Percentiles rank a stretch among this genome's conserved stretches.
Evolutionary conservation across 306 rosid genomes (phyloP).

Genomic region (Citrullus mucosospermus): DNA sequence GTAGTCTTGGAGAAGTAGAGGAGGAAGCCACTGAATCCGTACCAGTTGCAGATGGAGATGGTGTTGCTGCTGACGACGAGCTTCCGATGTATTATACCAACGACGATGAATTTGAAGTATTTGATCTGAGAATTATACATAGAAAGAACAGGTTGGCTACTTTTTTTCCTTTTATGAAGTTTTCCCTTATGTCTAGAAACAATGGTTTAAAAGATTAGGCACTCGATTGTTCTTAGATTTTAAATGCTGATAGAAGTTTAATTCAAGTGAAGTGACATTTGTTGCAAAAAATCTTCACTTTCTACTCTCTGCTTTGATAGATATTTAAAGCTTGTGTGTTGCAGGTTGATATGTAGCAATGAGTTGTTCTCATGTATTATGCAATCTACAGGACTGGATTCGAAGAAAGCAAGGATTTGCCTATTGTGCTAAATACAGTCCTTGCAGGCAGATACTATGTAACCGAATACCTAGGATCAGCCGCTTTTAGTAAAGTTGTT

Average conservation of each 20-base stretch:
- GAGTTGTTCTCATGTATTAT: constrained; percentile 21
- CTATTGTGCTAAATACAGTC: constrained; percentile 66
- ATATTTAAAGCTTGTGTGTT: constrained; percentile 16
- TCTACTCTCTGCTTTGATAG: constrained; percentile 12
- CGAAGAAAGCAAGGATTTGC: constrained; percentile 91
- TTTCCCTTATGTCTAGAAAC: constrained; percentile 8
- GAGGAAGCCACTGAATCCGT: constrained; percentile 27
- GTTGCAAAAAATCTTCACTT: background rate
- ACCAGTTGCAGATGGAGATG: constrained; percentile 36
- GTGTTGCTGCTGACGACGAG: constrained; percentile 43
- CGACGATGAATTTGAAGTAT: constrained; percentile 68
- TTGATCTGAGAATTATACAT: constrained; percentile 75
- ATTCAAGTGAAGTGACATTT: background rate
- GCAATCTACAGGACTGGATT: constrained; percentile 81
- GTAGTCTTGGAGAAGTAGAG: constrained; percentile 12
- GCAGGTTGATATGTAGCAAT: constrained; percentile 16
- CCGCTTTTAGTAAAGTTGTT: constrained; percentile 92
- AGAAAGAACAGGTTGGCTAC: constrained; percentile 80
- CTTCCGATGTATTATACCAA: constrained; percentile 25
- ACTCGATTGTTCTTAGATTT: background rate
- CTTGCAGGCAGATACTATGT: constrained; percentile 79
- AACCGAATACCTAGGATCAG: constrained; percentile 88
- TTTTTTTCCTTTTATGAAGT: background rate
- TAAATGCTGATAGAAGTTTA: background rate
- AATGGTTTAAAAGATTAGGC: background rate